phyloP scores from a whole-genome alignment of 306 rosid genomes.

The Dryas octopetala region DNA sequence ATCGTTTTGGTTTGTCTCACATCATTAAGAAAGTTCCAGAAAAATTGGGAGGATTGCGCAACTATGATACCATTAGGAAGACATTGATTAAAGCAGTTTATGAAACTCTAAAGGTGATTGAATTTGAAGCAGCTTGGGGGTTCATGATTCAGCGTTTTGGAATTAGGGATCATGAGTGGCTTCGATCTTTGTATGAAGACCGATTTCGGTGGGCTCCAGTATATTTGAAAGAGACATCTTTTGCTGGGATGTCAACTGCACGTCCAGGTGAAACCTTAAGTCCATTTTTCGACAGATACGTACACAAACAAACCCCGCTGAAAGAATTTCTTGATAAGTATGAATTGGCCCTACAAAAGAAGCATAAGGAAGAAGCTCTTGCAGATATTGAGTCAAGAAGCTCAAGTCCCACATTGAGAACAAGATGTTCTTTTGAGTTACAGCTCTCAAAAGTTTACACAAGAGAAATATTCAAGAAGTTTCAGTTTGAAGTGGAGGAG shows the following conservation, averaged over 20 bases:
- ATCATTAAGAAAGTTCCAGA: constrained; percentile 87
- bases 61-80: constrained; percentile 82
- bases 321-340: constrained; percentile 96
- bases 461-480: constrained; percentile 65
- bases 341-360: constrained; percentile 85
- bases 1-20: constrained; percentile 78
- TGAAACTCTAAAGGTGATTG: constrained; percentile 80
- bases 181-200: constrained; percentile 73
- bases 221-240: constrained; percentile 68
- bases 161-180: constrained; percentile 84
- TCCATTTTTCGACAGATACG: constrained; percentile 80
- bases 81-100: constrained; percentile 66
- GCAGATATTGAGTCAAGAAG: constrained; percentile 87
- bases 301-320: constrained; percentile 89
- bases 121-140: constrained; percentile 91
- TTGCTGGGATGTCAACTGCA: constrained; percentile 73
- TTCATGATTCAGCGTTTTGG: constrained; percentile 79
- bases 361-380: constrained; percentile 71
- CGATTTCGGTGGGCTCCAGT: constrained; percentile 83
- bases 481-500: constrained; percentile 90
- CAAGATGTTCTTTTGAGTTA: constrained; percentile 85
- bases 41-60: constrained; percentile 77
- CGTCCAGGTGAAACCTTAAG: constrained; percentile 55
- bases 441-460: constrained; percentile 86
- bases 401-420: constrained; percentile 67